Evolutionary conservation across 345 rosid genomes (phyloP).

Genomic region (Excoecaria cochinchinensis): DNA sequence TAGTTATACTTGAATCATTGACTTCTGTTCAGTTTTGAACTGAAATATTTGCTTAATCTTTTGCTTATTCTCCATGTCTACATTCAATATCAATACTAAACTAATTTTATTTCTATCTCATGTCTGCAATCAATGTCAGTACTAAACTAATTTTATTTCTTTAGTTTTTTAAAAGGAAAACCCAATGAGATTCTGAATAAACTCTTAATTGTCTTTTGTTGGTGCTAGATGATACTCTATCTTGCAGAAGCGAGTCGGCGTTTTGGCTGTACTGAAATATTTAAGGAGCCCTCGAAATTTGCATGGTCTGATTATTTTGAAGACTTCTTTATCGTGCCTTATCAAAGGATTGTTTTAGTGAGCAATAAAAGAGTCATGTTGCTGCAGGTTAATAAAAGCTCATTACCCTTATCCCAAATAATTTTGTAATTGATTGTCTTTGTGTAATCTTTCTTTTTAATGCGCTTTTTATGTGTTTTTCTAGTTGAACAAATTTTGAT

Average conservation of each 20-base stretch:
- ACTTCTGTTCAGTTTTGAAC: background rate
- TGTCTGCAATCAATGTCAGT: background rate
- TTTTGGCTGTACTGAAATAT: conserved; percentile 88
- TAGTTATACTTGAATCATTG: background rate
- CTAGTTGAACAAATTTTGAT: background rate
- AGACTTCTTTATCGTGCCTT: conserved; percentile 74
- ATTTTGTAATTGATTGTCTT: background rate
- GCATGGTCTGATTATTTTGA: conserved; percentile 88
- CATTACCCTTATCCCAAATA: background rate
- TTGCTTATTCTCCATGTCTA: background rate
- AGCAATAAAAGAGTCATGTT: conserved; percentile 80
- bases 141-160: conserved; percentile 6
- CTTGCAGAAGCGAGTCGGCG: conserved; percentile 88
- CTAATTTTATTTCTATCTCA: background rate
- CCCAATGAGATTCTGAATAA: conserved; percentile 2
- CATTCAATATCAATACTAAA: background rate
- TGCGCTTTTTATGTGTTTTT: background rate
- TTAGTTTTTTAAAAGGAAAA: background rate
- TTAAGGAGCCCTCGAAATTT: conserved; percentile 91
- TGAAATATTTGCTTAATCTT: background rate
- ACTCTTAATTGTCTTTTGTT: conserved; percentile 15
- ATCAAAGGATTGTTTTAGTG: conserved; percentile 74
- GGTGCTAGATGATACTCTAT: conserved; percentile 77
- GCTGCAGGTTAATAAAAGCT: conserved; percentile 59
- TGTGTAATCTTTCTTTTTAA: background rate